Conservation (phyloP, 495 filamentous ascomycete species). For the Neurospora tetraspora region DNA sequence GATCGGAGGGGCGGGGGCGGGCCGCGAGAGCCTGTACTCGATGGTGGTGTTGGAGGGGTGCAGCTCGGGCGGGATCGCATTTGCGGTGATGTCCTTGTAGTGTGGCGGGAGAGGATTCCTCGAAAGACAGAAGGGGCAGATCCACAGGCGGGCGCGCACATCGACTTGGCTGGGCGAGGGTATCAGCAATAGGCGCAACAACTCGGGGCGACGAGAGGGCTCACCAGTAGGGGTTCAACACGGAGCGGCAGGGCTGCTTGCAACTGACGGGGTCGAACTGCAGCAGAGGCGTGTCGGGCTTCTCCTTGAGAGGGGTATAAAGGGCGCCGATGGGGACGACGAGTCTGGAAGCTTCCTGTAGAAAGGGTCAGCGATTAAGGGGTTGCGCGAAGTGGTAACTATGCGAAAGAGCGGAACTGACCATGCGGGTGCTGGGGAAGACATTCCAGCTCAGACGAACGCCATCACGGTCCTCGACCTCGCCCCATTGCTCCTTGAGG, state of each 20-base stretch:
- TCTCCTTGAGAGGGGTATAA: conserved; percentile 95
- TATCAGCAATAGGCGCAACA: conserved; percentile 16
- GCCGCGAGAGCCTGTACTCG: conserved; percentile 88
- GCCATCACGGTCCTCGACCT: conserved; percentile 94
- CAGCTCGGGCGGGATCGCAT: conserved; percentile 89
- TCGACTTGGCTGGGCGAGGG: conserved; percentile 69
- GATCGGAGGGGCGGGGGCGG: conserved; percentile 88
- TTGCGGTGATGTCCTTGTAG: conserved; percentile 97
- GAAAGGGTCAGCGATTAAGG: conserved; percentile 6
- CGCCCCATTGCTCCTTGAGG: conserved; percentile 94
- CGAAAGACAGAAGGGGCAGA: conserved; percentile 95
- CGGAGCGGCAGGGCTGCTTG: conserved; percentile 91
- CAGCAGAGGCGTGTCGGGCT: conserved; percentile 76
- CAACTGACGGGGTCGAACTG: conserved; percentile 97
- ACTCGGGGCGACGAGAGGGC: conserved; percentile 9
- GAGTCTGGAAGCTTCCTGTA: conserved; percentile 86
- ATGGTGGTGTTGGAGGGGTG: conserved; percentile 93
- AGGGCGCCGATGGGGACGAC: conserved; percentile 95
- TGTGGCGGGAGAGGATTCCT: conserved; percentile 91
- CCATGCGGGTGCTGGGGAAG: conserved; percentile 97
- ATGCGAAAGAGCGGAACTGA: conserved; percentile 29
- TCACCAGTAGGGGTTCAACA: conserved; percentile 95
- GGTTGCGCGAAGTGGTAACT: conserved; percentile 18
- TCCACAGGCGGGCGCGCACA: conserved; percentile 89
- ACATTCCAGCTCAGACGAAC: conserved; percentile 98